Conservation (phyloP, 495 filamentous ascomycete species). For the Trichocladium uniseriatum region DNA sequence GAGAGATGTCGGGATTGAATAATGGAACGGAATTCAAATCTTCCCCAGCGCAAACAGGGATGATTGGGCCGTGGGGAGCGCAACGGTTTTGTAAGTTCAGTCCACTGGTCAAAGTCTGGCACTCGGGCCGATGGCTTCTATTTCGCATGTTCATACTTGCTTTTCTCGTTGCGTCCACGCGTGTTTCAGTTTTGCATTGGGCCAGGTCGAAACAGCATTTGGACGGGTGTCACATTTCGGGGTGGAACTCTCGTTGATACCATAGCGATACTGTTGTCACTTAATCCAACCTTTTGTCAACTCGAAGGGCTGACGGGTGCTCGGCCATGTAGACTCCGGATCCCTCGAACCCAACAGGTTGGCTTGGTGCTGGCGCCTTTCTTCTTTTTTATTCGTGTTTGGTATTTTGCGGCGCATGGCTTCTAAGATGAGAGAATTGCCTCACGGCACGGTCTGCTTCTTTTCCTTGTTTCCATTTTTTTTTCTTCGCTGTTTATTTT, state of each 20-base stretch:
- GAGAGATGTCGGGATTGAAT: not conserved
- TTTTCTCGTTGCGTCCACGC: not conserved
- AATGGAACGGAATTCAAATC: too few relatives aligned
- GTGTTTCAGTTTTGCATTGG: not conserved
- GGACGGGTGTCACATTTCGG: not conserved
- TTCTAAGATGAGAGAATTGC: not conserved
- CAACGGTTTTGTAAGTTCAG: too few relatives aligned
- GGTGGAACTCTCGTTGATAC: not conserved
- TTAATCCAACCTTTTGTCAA: not conserved
- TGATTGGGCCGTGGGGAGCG: too few relatives aligned
- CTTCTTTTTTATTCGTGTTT: not conserved
- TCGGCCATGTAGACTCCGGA: too few relatives aligned
- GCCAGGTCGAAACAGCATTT: not conserved
- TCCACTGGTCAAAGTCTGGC: too few relatives aligned
- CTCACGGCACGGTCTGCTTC: constrained; percentile 1
- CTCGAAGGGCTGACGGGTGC: too few relatives aligned
- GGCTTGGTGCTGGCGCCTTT: not conserved
- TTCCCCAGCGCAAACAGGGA: too few relatives aligned
- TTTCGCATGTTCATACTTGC: too few relatives aligned
- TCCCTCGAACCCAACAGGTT: too few relatives aligned
- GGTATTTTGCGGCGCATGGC: not conserved
- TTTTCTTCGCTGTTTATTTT: not conserved
- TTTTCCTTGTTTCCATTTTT: not conserved
- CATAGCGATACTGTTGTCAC: not conserved
- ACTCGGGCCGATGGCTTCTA: too few relatives aligned